Evolutionary conservation across 148 eudicot species (phyloP).

Genomic region (Silene latifolia): DNA sequence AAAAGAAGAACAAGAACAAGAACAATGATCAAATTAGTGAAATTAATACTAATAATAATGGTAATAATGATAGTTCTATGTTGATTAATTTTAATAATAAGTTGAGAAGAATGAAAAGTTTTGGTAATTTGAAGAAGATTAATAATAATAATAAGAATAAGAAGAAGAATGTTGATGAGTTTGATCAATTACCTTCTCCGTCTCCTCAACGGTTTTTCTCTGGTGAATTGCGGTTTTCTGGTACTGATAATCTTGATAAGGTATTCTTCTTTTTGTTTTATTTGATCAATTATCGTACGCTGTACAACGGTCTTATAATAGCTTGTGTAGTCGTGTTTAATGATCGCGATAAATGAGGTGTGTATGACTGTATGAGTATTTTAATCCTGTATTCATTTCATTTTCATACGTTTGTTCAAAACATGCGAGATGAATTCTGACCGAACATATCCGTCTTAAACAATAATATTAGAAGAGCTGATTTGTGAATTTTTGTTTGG

Average conservation of each 20-base stretch:
- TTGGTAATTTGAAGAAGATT: constrained; percentile 33
- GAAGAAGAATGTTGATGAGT: constrained; percentile 18
- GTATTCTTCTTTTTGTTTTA: constrained; percentile 25
- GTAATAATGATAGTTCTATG: constrained; percentile 9
- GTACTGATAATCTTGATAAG: constrained; percentile 32
- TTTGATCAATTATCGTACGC: too few species aligned
- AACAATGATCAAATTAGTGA: not conserved
- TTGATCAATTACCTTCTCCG: constrained; percentile 25
- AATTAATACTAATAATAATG: not conserved
- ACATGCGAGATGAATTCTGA: too few species aligned
- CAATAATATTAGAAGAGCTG: too few species aligned
- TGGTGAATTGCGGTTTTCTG: constrained; percentile 40
- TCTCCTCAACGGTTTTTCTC: constrained; percentile 44
- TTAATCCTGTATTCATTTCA: too few species aligned
- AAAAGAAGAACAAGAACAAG: not conserved
- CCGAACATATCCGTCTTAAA: too few species aligned
- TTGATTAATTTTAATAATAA: constrained; percentile 21
- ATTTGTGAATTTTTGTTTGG: too few species aligned
- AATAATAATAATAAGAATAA: constrained; percentile 11
- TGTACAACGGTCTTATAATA: too few species aligned
- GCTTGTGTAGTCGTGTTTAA: not conserved
- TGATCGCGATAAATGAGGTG: not conserved
- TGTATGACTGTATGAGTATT: too few species aligned
- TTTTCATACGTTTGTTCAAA: too few species aligned
- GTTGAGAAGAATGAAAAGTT: constrained; percentile 43